phyloP scores from a whole-genome alignment of 495 filamentous ascomycete genomes.

The Penicillium simplicissimum region DNA sequence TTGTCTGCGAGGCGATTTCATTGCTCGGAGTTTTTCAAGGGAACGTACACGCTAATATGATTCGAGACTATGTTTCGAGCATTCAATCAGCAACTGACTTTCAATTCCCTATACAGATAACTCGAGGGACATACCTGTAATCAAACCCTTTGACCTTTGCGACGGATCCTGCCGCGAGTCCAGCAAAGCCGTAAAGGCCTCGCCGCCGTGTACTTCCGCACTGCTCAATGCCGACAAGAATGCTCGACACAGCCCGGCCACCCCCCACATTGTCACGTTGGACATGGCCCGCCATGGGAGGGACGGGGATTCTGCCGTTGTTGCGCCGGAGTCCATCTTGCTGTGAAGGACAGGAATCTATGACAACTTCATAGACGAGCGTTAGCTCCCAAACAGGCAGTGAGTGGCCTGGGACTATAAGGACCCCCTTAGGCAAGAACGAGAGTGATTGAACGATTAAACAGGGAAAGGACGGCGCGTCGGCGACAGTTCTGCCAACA shows the following conservation, averaged over 20 bases:
- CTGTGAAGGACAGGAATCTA: conserved; percentile 26
- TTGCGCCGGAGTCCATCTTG: conserved; percentile 43
- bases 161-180: conserved; percentile 70
- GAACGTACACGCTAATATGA: conserved; percentile 91
- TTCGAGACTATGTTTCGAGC: conserved; percentile 69
- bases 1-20: conserved; percentile 10
- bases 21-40: conserved; percentile 22
- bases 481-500: conserved; percentile 18
- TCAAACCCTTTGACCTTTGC: conserved; percentile 69
- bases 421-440: conserved; percentile 1
- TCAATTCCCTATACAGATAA: background rate
- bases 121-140: conserved; percentile 67
- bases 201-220: conserved; percentile 67
- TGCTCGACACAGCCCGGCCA: conserved; percentile 48
- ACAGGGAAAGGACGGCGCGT: conserved; percentile 7
- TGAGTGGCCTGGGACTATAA: conserved; percentile 5
- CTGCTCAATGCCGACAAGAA: conserved; percentile 46
- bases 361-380: conserved; percentile 30
- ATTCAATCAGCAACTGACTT: conserved; percentile 16
- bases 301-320: conserved; percentile 46
- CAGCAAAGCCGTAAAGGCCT: conserved; percentile 71
- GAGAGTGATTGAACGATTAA: conserved; percentile 3
- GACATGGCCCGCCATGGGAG: conserved; percentile 45
- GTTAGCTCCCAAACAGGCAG: background rate
- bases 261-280: conserved; percentile 45